A percentile compares a stretch with the other conserved stretches of the same genome.
These are phyloP conservation scores for Penicillium maclennaniae DNA, from an alignment of 495 filamentous ascomycete genomes.

Conservation along the genomic window DNA sequence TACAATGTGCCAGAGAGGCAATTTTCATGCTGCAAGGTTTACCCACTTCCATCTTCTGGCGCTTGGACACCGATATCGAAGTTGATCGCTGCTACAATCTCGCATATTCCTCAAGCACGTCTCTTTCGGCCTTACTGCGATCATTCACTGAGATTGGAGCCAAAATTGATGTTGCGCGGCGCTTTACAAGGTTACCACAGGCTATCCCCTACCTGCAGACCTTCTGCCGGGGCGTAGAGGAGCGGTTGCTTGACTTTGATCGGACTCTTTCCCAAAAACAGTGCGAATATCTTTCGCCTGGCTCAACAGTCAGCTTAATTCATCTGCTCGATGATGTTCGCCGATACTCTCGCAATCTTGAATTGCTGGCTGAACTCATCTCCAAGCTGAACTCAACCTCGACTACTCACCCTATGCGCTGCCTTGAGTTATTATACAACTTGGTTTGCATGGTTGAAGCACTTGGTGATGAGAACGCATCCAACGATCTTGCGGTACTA, in stretches of 20 bases:
- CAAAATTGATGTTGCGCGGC: conserved; percentile 45
- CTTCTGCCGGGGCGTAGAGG: conserved; percentile 47
- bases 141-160: conserved; percentile 43
- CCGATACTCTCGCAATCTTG: conserved; percentile 50
- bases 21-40: conserved; percentile 83
- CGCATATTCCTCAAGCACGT: conserved; percentile 33
- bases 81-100: conserved; percentile 38
- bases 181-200: conserved; percentile 39
- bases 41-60: conserved; percentile 65
- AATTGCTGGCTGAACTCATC: conserved; percentile 49
- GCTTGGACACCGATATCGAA: conserved; percentile 36
- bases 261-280: conserved; percentile 41
- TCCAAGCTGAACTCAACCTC: conserved; percentile 18
- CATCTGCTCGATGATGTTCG: conserved; percentile 58
- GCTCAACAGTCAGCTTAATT: conserved; percentile 49
- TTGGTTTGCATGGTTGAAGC: conserved; percentile 64
- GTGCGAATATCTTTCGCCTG: conserved; percentile 36
- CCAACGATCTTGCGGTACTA: conserved; percentile 56
- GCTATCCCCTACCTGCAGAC: conserved; percentile 50
- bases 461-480: conserved; percentile 57
- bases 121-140: conserved; percentile 38
- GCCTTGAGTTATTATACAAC: conserved; percentile 73
- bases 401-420: conserved; percentile 46
- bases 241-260: conserved; percentile 43
- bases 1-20: conserved; percentile 71